These are phyloP conservation scores for Scedosporium aurantiacum DNA, from an alignment of 2,329 filamentous ascomycete species.

Conservation along the genomic window DNA sequence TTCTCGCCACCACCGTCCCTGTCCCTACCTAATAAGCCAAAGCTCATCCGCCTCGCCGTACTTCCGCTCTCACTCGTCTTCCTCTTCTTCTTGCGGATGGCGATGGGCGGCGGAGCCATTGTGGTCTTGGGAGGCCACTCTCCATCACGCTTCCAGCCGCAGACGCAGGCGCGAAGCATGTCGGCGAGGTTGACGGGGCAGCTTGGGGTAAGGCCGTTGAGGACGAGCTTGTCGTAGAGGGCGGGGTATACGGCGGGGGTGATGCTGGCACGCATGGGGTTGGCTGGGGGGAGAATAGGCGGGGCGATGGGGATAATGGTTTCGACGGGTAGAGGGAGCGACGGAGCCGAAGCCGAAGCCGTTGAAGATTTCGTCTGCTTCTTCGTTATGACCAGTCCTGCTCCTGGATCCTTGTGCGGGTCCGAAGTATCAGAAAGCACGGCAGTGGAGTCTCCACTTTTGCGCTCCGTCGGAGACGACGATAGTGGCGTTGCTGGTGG, in stretches of 20 bases:
- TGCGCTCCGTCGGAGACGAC: constrained; percentile 12
- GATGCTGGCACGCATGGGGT: constrained; percentile 69
- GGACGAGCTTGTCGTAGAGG: constrained; percentile 81
- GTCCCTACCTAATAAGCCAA: constrained; percentile 33
- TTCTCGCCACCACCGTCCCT: constrained; percentile 13
- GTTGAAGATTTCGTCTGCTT: constrained; percentile 3
- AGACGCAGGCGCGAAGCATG: constrained; percentile 68
- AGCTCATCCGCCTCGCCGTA: constrained; percentile 32
- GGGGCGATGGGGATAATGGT: constrained; percentile 61
- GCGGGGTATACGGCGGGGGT: constrained; percentile 62
- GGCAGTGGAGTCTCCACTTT: constrained; percentile 21
- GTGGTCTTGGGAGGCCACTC: constrained; percentile 72
- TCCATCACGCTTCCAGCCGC: constrained; percentile 85
- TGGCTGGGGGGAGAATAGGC: constrained; percentile 60
- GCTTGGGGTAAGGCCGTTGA: constrained; percentile 68
- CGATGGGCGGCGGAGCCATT: constrained; percentile 31
- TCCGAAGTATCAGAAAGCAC: constrained; percentile 33
- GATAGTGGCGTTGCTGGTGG: constrained; percentile 19
- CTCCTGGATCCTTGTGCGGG: constrained; percentile 23
- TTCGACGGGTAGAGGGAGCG: constrained; percentile 27
- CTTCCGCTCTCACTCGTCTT: constrained; percentile 16
- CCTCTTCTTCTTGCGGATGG: constrained; percentile 29
- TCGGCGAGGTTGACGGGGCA: constrained; percentile 82
- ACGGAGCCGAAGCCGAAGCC: constrained; percentile 2
- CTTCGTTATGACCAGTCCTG: constrained; percentile 2